Conservation (phyloP, 2,329 filamentous ascomycete genomes). For the Cytospora chrysosperma region DNA sequence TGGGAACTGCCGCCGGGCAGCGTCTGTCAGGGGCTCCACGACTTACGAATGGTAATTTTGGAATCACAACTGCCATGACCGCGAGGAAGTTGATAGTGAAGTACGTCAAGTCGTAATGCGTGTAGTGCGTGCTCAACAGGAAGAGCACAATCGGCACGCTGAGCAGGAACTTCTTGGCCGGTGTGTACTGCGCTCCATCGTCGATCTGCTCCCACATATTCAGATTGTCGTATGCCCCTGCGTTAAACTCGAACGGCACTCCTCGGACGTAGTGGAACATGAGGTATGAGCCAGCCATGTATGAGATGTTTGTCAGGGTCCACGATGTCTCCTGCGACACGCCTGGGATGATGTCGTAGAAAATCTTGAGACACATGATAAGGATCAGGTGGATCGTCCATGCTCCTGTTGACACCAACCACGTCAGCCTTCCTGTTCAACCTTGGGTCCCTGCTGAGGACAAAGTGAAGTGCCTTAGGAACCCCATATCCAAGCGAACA, state of each 20-base stretch:
- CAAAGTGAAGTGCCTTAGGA: background rate
- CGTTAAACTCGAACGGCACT: constrained; percentile 98
- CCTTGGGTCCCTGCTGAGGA: background rate
- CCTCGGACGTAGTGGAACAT: constrained; percentile 99
- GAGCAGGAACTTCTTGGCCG: constrained; percentile 96
- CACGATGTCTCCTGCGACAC: constrained; percentile 98
- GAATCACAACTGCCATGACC: constrained; percentile 88
- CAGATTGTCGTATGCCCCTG: constrained; percentile 96
- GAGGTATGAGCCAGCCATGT: constrained; percentile 98
- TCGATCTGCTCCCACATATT: constrained; percentile 99
- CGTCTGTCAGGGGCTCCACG: constrained; percentile 3
- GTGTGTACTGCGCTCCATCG: constrained; percentile 97
- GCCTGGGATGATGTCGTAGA: constrained; percentile 94
- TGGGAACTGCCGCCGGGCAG: background rate
- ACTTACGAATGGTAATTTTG: constrained; percentile 92
- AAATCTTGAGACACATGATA: constrained; percentile 87
- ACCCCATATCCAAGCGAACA: background rate
- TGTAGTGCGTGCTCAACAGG: constrained; percentile 96
- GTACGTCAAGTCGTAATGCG: constrained; percentile 94
- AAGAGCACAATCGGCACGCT: constrained; percentile 93
- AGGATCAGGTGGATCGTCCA: constrained; percentile 97
- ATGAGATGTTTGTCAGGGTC: constrained; percentile 98
- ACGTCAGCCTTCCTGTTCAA: constrained; percentile 24
- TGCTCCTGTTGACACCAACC: constrained; percentile 61
- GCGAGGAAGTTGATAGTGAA: constrained; percentile 97